Percentiles rank a stretch among this genome's conserved stretches.
Evolutionary conservation across 257 asterid species (phyloP).

Genomic region (Penstemon eatonii): DNA sequence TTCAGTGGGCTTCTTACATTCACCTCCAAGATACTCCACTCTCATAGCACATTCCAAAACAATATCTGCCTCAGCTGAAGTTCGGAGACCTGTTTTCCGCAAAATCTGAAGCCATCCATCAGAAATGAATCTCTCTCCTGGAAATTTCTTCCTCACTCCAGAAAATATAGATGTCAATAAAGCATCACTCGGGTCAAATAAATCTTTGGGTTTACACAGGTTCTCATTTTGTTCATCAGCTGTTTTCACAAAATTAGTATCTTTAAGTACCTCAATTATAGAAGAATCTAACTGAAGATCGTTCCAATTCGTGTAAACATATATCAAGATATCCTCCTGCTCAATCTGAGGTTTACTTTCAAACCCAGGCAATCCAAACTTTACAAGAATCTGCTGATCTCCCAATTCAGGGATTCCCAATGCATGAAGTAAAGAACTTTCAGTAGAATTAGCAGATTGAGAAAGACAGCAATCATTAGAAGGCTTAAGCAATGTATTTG

Average conservation of each 20-base stretch:
- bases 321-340: slow-evolving; percentile 89
- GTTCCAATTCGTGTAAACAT: slow-evolving; percentile 76
- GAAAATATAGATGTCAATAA: slow-evolving; percentile 76
- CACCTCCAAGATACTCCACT: slow-evolving; percentile 88
- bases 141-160: slow-evolving; percentile 73
- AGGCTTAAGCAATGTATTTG: slow-evolving; percentile 90
- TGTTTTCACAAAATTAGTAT: slow-evolving; percentile 70
- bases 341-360: slow-evolving; percentile 62
- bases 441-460: slow-evolving; percentile 56
- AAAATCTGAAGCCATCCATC: slow-evolving; percentile 88
- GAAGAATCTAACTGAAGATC: slow-evolving; percentile 77
- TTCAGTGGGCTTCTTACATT: slow-evolving; percentile 54
- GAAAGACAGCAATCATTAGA: slow-evolving; percentile 71
- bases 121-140: slow-evolving; percentile 87
- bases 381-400: slow-evolving; percentile 76
- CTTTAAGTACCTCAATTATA: slow-evolving; percentile 69
- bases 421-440: slow-evolving; percentile 70
- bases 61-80: slow-evolving; percentile 78
- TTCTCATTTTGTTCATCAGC: slow-evolving; percentile 67
- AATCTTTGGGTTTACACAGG: slow-evolving; percentile 68
- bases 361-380: slow-evolving; percentile 83
- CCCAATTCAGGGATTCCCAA: slow-evolving; percentile 84
- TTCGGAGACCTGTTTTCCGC: slow-evolving; percentile 81
- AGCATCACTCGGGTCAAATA: slow-evolving; percentile 83
- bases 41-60: slow-evolving; percentile 88